Evolutionary conservation across 2,329 filamentous ascomycete genomes (phyloP).

Genomic region (Myriosclerotinia scirpicola): DNA sequence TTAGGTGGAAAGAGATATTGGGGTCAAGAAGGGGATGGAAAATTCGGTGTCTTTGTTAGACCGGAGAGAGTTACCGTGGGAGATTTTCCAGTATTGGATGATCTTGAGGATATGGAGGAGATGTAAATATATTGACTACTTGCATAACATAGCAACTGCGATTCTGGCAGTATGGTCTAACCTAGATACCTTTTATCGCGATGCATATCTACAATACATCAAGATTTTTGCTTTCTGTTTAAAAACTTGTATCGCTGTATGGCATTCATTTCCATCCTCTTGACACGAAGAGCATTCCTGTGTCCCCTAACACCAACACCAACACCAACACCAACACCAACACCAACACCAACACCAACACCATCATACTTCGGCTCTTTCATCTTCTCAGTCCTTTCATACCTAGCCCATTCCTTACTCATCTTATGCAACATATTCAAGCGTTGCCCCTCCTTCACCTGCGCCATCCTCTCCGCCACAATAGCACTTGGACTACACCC

Average conservation of each 20-base stretch:
- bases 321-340: too few relatives aligned
- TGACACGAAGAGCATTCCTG: too few relatives aligned
- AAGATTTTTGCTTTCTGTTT: not conserved
- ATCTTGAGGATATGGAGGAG: conserved; percentile 77
- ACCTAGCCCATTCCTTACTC: too few relatives aligned
- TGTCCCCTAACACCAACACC: too few relatives aligned
- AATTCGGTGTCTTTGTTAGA: conserved; percentile 76
- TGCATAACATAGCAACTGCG: not conserved
- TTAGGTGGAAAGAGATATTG: conserved; percentile 70
- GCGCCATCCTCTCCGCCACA: not conserved
- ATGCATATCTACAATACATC: not conserved
- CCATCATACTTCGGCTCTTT: too few relatives aligned
- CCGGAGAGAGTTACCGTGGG: conserved; percentile 77
- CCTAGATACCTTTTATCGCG: not conserved
- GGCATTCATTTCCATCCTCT: too few relatives aligned
- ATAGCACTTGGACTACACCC: not conserved
- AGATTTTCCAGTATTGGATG: conserved; percentile 68
- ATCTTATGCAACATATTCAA: too few relatives aligned
- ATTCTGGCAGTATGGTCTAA: not conserved
- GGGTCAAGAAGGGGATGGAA: conserved; percentile 48
- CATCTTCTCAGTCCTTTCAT: too few relatives aligned
- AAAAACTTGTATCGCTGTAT: too few relatives aligned
- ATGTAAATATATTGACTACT: conserved; percentile 49
- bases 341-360: too few relatives aligned
- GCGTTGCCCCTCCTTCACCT: too few relatives aligned